These are phyloP conservation scores for Pseudogymnoascus sp. DNA, from an alignment of 2,329 filamentous ascomycete species.

Conservation along the genomic window DNA sequence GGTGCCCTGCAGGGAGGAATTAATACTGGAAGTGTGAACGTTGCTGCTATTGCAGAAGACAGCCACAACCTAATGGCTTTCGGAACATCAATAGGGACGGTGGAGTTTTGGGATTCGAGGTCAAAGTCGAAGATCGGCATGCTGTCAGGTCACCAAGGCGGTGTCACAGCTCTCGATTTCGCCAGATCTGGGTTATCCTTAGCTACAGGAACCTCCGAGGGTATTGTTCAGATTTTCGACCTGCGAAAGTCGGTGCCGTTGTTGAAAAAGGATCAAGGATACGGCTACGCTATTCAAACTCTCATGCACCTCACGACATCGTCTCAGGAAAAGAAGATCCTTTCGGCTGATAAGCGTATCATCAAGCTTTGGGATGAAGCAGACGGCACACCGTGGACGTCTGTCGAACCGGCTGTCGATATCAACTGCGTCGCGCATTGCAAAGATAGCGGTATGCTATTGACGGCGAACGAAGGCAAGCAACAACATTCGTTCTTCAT, in stretches of 20 bases:
- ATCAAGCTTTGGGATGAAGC: constrained; percentile 93
- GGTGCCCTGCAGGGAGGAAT: constrained; percentile 82
- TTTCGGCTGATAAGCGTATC: constrained; percentile 89
- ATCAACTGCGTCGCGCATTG: constrained; percentile 93
- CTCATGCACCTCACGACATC: constrained; percentile 65
- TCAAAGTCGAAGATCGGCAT: constrained; percentile 76
- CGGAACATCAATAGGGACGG: constrained; percentile 88
- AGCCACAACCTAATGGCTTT: constrained; percentile 90
- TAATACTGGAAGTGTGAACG: constrained; percentile 78
- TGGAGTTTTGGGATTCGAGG: constrained; percentile 93
- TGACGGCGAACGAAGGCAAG: constrained; percentile 94
- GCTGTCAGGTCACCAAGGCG: constrained; percentile 60
- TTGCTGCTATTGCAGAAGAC: constrained; percentile 76
- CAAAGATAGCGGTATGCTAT: constrained; percentile 85
- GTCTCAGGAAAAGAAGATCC: constrained; percentile 75
- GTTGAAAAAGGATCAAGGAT: constrained; percentile 90
- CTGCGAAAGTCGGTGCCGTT: constrained; percentile 80
- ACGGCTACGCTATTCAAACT: constrained; percentile 86
- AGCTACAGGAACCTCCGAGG: constrained; percentile 79
- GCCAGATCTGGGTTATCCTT: constrained; percentile 76
- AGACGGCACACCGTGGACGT: constrained; percentile 85
- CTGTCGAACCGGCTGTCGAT: constrained; percentile 89
- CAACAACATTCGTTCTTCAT: constrained; percentile 95
- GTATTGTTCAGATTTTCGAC: constrained; percentile 86
- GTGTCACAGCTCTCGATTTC: constrained; percentile 85